These are phyloP conservation scores for Medakamo hakoo DNA, from an alignment of 139 green algal species.

Conservation along the genomic window DNA sequence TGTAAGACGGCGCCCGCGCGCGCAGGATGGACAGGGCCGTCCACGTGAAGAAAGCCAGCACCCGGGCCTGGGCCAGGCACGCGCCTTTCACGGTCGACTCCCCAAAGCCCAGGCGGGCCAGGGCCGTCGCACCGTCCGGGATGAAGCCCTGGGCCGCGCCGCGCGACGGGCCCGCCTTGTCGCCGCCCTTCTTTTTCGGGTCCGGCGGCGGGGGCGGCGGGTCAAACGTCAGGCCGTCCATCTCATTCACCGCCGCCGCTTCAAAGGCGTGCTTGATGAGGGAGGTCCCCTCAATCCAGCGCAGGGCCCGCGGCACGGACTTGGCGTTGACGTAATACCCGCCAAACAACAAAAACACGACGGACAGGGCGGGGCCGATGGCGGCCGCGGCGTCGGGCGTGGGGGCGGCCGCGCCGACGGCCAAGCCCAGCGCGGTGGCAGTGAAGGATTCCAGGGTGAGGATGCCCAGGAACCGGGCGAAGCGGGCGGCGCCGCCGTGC, in stretches of 20 bases:
- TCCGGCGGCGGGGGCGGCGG: not conserved
- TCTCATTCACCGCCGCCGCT: slow-evolving; percentile 29
- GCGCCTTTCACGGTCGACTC: not conserved
- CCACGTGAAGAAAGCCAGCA: not conserved
- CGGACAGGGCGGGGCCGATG: slow-evolving; percentile 83
- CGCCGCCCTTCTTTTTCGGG: not conserved
- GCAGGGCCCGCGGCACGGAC: slow-evolving; percentile 44
- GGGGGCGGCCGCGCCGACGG: slow-evolving; percentile 59
- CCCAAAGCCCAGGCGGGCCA: not conserved
- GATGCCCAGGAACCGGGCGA: slow-evolving; percentile 62
- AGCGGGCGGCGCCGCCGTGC: slow-evolving; percentile 28
- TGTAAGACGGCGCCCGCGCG: not conserved
- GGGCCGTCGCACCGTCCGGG: not conserved
- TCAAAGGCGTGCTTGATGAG: slow-evolving; percentile 70
- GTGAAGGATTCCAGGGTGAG: slow-evolving; percentile 54
- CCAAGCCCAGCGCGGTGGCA: slow-evolving; percentile 50
- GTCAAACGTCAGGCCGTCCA: slow-evolving; percentile 22
- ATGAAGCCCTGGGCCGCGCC: not conserved
- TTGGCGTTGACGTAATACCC: slow-evolving; percentile 71
- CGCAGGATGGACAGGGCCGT: not conserved
- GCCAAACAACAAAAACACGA: slow-evolving; percentile 88
- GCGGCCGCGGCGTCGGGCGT: slow-evolving; percentile 66
- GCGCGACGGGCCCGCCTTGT: no score
- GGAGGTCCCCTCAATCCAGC: slow-evolving; percentile 53
- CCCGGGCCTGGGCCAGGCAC: not conserved